Evolutionary conservation across 768 basidiomycete genomes (phyloP).

Genomic region (Boletellus ananiceps): DNA sequence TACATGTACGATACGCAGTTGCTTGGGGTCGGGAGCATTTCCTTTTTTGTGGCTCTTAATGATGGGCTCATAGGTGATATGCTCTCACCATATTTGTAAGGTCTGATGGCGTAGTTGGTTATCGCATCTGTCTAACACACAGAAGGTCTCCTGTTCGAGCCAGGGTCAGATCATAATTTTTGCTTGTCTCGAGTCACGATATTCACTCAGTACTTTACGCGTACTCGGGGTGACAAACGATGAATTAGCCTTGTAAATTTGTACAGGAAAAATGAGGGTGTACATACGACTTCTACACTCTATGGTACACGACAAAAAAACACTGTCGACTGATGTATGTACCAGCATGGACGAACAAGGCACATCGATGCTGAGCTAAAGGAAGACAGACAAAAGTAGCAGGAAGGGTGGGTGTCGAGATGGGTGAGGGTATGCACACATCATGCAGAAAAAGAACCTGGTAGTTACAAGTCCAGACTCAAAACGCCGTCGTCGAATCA

Average conservation of each 20-base stretch:
- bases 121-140: slow-evolving; percentile 83
- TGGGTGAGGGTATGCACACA: slow-evolving; percentile 13
- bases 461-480: slow-evolving; percentile 9
- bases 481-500: slow-evolving; percentile 81
- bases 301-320: slow-evolving; percentile 14
- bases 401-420: not conserved
- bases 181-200: too few relatives aligned
- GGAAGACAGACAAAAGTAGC: not conserved
- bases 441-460: not conserved
- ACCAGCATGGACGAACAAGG: not conserved
- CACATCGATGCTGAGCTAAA: not conserved
- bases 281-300: slow-evolving; percentile 24
- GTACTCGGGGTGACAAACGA: not conserved
- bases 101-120: slow-evolving; percentile 74
- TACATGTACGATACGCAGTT: too few relatives aligned
- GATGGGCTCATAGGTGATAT: too few relatives aligned
- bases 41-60: too few relatives aligned
- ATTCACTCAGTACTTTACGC: too few relatives aligned
- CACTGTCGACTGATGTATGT: not conserved
- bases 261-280: slow-evolving; percentile 14
- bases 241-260: slow-evolving; percentile 1
- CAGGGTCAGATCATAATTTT: slow-evolving; percentile 14
- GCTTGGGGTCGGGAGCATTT: too few relatives aligned
- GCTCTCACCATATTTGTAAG: not conserved
- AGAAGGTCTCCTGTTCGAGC: slow-evolving; percentile 24